Evolutionary conservation across 805 yeast genomes (phyloP), one percentile per base, ranked within the genome.

Genomic region (Candida ficus): DNA sequence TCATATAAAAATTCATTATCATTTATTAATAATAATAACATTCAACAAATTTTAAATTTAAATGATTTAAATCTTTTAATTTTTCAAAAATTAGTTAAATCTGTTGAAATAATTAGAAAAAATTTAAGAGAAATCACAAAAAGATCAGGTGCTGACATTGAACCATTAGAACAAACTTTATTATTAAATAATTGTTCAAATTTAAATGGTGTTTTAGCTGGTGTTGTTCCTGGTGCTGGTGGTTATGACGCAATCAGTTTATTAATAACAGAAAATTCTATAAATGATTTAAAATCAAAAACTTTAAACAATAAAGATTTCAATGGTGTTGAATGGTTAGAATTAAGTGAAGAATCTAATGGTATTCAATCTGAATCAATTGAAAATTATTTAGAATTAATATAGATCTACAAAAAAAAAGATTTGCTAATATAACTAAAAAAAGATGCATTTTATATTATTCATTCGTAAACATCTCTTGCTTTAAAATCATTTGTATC

Each of bases 141-240:
- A 3, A 67, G 68, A 21, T 71, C 95, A 0, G 84, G 83, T 0
- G 97, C 95, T 0, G 88, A 83, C n/a, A 77, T 93, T 37, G 98
- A 93, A 61, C 99, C 99, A 0, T 61, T 56, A 2, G 66, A 71
- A 17, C 99, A 93, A 61, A 85, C 96, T 0, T 44, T 50, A 2
- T 66, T 93, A 6, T 63, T 93, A 7, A 78, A 91, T 54, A 58
- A 66, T 14, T 78, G 84, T 43, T 58, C 70, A 30, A 49, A 60
- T 8, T 56, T 86, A 17, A 67, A 66, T 0, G 99, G 99, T 13
- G 93, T 88, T 23, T 51, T 91, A 16, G 95, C 96, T 0, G 97
- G 96, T n/a, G 90, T 93, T 26, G 95, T 93, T 4, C 99, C 99
- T 0, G 99, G 99, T 2, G 99, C 99, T 0, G 99, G 99, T 21